Evolutionary conservation across 495 filamentous ascomycete genomes (phyloP), one percentile per base, ranked within the genome.

Genomic region (Daldinia concentrica): DNA sequence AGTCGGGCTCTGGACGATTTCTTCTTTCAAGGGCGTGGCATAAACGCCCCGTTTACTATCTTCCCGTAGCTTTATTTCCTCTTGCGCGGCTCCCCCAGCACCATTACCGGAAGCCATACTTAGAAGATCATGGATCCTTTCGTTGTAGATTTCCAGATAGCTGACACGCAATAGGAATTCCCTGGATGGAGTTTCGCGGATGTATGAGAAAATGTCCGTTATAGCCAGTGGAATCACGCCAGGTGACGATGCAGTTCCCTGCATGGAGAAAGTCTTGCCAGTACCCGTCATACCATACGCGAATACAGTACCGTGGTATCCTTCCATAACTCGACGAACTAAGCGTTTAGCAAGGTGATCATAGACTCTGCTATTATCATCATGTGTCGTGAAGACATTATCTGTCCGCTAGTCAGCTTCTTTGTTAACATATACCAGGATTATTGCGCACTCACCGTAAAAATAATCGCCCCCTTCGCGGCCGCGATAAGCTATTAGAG

Each of bases 201-300:
- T 99, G 79, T 95, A 99, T 0, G 96, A 98, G 79, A 99, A 99
- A 34, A 99, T 99, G 75, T 99, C 95, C 55, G 94, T 98, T 73
- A 99, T 98, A 59, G 95, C 95, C 24, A 99, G 85, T 9, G 95
- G 95, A 55, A 99, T 99, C 32, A 99, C 95, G 79, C 95, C 95
- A 2, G 95, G 95, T n/a, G 92, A 96, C 4, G 92, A 93, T 55
- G 95, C 94, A 26, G 95, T 99, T 65, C 95, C 95, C 80, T 99
- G 95, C 95, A 99, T 99, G 51, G 94, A 97, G 73, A 98, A 99
- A 9, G 95, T 99, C 79, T 99, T 99, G 48, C 95, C 95, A 2
- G 95, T 99, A 43, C 95, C 95, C 24, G 95, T 99, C 96, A 98
- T 98, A 75, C 95, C 95, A 80, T 99, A 99, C 19, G 95, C 95